phyloP scores from a whole-genome alignment of 495 filamentous ascomycete genomes.

The Neurospora hispaniola region DNA sequence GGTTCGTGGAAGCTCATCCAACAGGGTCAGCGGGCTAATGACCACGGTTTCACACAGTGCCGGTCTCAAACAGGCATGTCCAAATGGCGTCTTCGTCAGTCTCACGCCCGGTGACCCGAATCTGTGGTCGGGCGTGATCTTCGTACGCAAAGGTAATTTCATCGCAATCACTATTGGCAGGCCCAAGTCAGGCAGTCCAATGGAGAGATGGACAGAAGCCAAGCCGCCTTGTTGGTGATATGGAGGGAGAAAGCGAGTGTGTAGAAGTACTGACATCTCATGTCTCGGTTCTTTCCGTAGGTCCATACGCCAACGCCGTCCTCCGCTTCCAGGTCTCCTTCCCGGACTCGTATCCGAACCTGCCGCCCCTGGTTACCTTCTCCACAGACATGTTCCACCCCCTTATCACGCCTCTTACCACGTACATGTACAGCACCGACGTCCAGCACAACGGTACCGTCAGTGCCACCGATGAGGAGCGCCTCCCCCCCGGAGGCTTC shows the following conservation, averaged over 20 bases:
- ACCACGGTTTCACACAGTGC: conserved; percentile 42
- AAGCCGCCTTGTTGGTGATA: not conserved
- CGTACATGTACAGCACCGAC: conserved; percentile 77
- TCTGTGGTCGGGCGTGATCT: conserved; percentile 81
- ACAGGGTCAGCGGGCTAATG: not conserved
- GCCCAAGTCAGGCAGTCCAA: not conserved
- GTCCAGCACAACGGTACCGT: conserved; percentile 58
- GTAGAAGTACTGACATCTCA: not conserved
- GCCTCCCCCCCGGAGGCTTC: conserved; percentile 78
- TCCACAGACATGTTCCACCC: conserved; percentile 90
- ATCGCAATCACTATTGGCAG: not conserved
- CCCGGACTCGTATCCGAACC: conserved; percentile 64
- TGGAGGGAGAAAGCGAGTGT: not conserved
- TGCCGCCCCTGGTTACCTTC: conserved; percentile 79
- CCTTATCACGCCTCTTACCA: conserved; percentile 78
- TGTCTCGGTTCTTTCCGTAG: conserved; percentile 29
- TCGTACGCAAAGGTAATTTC: conserved; percentile 67
- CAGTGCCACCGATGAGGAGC: conserved; percentile 69
- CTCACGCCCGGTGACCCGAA: conserved; percentile 70
- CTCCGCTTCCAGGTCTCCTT: conserved; percentile 87
- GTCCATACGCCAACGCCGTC: conserved; percentile 78
- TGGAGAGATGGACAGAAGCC: not conserved
- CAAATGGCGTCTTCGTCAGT: conserved; percentile 75
- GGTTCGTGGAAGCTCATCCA: not conserved
- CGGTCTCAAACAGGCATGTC: conserved; percentile 68